Evolutionary conservation across 176 grass and related monocot species (phyloP), one percentile per base, ranked within the genome.

Genomic region (Hordeum marinum): DNA sequence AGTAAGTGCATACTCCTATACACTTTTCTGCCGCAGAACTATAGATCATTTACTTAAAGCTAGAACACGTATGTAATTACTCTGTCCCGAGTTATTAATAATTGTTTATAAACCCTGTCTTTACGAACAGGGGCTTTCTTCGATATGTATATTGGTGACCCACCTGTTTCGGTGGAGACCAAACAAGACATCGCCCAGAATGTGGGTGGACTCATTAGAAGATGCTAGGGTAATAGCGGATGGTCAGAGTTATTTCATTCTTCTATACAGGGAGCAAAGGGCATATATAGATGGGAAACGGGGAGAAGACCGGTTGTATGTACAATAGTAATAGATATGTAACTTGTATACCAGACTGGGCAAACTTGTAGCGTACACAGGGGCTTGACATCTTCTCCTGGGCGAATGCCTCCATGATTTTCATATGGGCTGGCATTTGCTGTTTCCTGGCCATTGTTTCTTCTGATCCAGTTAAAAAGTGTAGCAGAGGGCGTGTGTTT

Each of bases 141-240:
- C 21, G 96, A 92, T 78, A 98, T 98, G 96, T 98, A 98, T 75
- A 92, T 98, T 58, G 96, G 96, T 11, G 96, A 98, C 13, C 65
- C 81, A 31, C 96, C 93, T 35, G 90, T 95, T 75, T 98, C 96
- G 3, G 6, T 76, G 71, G 85, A 94, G 78, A 90, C 96, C 63
- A 98, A 96, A 83, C 85, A 95, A 68, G 84, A 98, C 63, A 92
- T 96, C 72, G 96, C 93, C 0, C 79, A 91, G 58, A 98, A 98
- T 82, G 93, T 95, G 52, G 96, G 77, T 64, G 88, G 77, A 66
- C 81, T 98, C 61, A 96, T 98, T 82, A 94, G 83, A 73, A 89
- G 91, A 86, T 99, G 95, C 55, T 98, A 87, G 41, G 18, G 20
- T 17, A 79, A 82, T 7, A 20, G 37, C 46, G 45, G 55, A 29